Percentiles rank a stretch among this genome's conserved stretches.
Conservation (phyloP, 805 yeast genomes). For the Saccharomycopsis guyanensis region DNA sequence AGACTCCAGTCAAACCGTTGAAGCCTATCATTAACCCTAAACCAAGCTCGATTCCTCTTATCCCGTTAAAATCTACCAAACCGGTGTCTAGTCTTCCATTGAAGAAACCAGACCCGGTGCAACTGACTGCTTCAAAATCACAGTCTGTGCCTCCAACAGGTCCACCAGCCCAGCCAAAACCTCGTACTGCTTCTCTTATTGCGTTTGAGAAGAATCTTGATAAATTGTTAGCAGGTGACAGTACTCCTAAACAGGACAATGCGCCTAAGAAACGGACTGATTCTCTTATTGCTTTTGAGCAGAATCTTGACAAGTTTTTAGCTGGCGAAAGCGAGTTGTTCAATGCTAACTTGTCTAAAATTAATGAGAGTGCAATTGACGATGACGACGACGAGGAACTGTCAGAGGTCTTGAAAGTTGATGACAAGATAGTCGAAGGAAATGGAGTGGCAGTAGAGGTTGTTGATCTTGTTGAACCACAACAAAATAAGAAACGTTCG, state of each 20-base stretch:
- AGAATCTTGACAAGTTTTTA: constrained; percentile 17
- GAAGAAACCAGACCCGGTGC: not conserved
- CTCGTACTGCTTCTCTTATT: constrained; percentile 16
- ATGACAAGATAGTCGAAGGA: not conserved
- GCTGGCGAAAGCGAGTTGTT: constrained; percentile 15
- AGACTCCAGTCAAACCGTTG: constrained; percentile 10
- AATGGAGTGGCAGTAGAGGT: not conserved
- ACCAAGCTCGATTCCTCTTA: constrained; percentile 19
- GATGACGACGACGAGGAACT: constrained; percentile 11
- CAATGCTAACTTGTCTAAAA: not conserved
- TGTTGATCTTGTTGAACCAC: no score
- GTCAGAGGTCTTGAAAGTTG: not conserved
- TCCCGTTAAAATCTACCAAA: constrained; percentile 22
- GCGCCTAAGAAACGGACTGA: constrained; percentile 16
- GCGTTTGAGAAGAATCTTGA: constrained; percentile 18
- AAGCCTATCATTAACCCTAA: constrained; percentile 12
- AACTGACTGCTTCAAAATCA: not conserved
- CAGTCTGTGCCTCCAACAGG: constrained; percentile 1
- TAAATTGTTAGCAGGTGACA: constrained; percentile 7
- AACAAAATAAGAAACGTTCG: not conserved
- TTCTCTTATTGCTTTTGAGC: constrained; percentile 18
- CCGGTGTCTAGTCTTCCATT: not conserved
- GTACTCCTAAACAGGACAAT: not conserved
- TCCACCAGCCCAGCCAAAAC: not conserved
- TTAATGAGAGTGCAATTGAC: constrained; percentile 17